These are phyloP conservation scores for Cystofilobasidium macerans DNA, from an alignment of 768 basidiomycete species.

Conservation along the genomic window DNA sequence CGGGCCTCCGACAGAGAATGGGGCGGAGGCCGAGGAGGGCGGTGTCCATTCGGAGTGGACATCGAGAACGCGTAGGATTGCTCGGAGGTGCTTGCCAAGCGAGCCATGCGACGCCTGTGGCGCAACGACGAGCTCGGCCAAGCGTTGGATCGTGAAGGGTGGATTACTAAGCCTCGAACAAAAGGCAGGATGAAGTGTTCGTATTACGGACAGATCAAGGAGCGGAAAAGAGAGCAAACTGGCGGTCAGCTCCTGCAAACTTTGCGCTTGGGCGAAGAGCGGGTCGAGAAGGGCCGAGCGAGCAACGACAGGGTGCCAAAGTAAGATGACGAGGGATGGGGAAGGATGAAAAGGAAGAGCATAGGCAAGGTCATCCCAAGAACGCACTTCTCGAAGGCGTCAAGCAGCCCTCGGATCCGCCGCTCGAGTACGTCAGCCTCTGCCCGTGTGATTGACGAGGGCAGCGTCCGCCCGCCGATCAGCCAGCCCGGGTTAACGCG, in stretches of 20 bases:
- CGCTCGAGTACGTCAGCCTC: not conserved
- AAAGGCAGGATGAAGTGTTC: not conserved
- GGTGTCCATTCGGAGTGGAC: slow-evolving; percentile 61
- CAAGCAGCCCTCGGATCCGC: not conserved
- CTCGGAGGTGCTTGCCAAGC: slow-evolving; percentile 77
- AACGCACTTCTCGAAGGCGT: not conserved
- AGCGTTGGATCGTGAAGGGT: slow-evolving; percentile 81
- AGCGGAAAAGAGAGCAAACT: too few relatives aligned
- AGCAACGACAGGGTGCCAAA: too few relatives aligned
- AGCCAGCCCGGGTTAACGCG: not conserved
- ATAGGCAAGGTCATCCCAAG: too few relatives aligned
- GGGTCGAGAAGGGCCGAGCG: not conserved
- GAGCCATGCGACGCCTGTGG: slow-evolving; percentile 63
- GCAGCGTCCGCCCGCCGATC: not conserved
- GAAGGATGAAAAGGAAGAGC: not conserved
- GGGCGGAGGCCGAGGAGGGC: too few relatives aligned
- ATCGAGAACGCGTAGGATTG: slow-evolving; percentile 66
- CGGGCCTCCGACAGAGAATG: not conserved
- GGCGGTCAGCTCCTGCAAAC: too few relatives aligned
- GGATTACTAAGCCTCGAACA: slow-evolving; percentile 44
- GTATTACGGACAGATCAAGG: too few relatives aligned
- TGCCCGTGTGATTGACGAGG: not conserved
- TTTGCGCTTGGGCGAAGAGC: not conserved
- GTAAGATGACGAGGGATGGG: not conserved
- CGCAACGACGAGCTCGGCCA: slow-evolving; percentile 65